Evolutionary conservation across 257 asterid genomes (phyloP).

Genomic region (Solanum arcanum): DNA sequence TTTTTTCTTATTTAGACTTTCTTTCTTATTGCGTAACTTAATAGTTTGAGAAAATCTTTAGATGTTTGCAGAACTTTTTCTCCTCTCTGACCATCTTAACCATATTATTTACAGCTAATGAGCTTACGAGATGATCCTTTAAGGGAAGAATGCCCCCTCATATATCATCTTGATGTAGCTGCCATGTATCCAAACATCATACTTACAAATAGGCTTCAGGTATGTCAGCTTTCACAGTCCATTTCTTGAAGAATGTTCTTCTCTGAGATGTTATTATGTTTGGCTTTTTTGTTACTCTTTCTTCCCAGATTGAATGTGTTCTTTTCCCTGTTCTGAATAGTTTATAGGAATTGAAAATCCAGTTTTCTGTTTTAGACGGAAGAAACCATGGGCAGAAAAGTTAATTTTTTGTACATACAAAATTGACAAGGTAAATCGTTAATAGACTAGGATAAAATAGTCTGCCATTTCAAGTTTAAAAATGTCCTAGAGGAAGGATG

Average conservation of each 20-base stretch:
- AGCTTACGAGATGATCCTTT: constrained; percentile 62
- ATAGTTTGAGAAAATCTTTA: not conserved
- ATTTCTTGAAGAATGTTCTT: not conserved
- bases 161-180: constrained; percentile 98
- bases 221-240: constrained; percentile 9
- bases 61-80: not conserved
- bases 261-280: not conserved
- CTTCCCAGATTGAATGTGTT: not conserved
- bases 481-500: not conserved
- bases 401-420: not conserved
- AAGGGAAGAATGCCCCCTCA: constrained; percentile 89
- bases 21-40: not conserved
- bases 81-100: not conserved
- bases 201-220: constrained; percentile 98
- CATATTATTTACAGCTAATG: constrained; percentile 50
- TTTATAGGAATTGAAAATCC: not conserved
- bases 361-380: not conserved
- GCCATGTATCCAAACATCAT: constrained; percentile 99
- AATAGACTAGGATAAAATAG: not conserved
- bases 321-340: not conserved
- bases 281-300: not conserved
- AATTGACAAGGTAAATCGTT: not conserved
- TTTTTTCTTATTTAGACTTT: not conserved
- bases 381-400: not conserved
- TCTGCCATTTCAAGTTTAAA: not conserved